Conservation (phyloP, 371 early-diverging fungal genomes). For the Dinochytrium kinnereticum region DNA sequence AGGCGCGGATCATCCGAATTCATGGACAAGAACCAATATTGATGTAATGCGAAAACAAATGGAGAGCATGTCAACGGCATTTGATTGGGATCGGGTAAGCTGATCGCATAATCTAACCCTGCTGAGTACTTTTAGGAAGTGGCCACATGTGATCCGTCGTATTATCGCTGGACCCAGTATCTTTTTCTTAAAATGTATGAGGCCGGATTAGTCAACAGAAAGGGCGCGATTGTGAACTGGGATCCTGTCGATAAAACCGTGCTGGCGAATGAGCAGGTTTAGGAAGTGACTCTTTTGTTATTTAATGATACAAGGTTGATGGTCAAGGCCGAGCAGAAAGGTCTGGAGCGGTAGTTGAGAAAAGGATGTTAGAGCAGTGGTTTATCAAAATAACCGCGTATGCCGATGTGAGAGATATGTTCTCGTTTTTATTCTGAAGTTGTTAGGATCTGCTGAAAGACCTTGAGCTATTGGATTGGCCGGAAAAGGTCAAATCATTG, state of each 20-base stretch:
- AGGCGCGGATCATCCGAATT: constrained; percentile 70
- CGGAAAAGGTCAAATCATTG: constrained; percentile 85
- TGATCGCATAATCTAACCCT: background rate
- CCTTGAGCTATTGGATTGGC: constrained; percentile 83
- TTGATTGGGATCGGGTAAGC: constrained; percentile 88
- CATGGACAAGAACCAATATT: constrained; percentile 87
- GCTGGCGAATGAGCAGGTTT: constrained; percentile 91
- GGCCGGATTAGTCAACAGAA: constrained; percentile 83
- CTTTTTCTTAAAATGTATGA: constrained; percentile 80
- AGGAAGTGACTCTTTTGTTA: background rate
- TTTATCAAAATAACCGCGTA: constrained; percentile 87
- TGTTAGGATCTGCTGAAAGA: constrained; percentile 76
- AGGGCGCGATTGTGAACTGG: constrained; percentile 93
- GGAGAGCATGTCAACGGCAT: constrained; percentile 71
- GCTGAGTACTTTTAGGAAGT: constrained; percentile 62
- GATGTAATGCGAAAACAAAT: constrained; percentile 81
- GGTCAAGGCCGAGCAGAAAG: constrained; percentile 87
- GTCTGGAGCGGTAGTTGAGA: constrained; percentile 93
- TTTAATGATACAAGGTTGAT: constrained; percentile 68
- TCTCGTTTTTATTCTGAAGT: background rate
- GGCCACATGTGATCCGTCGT: constrained; percentile 82
- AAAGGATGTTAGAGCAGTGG: constrained; percentile 87
- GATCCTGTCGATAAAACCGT: constrained; percentile 96
- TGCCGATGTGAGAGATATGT: constrained; percentile 72
- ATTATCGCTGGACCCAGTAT: constrained; percentile 92